Evolutionary conservation across 2,329 filamentous ascomycete species (phyloP).

Genomic region (Epichloe gansuensis): DNA sequence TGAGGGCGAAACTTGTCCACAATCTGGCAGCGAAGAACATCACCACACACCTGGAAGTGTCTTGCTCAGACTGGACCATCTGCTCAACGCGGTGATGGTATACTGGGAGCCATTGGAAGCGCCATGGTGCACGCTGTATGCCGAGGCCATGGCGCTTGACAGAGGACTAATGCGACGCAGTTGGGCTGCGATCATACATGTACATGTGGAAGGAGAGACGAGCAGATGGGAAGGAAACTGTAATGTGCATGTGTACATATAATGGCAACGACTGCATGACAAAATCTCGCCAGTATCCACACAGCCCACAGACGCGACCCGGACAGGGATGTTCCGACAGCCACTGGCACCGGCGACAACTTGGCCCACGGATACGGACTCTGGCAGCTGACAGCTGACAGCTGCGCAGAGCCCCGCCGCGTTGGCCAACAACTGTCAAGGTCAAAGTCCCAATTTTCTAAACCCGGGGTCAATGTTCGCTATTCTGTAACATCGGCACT

Average conservation of each 20-base stretch:
- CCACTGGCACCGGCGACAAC: background rate
- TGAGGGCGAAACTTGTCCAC: background rate
- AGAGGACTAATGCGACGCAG: slow-evolving; percentile 12
- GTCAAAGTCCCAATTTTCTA: too few species aligned
- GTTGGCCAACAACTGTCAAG: background rate
- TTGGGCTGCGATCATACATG: slow-evolving; percentile 15
- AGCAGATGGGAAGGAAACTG: background rate
- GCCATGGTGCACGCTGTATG: slow-evolving; percentile 26
- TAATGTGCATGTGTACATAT: too few species aligned
- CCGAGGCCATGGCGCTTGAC: slow-evolving; percentile 27
- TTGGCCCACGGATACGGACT: background rate
- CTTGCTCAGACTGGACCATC: slow-evolving; percentile 72
- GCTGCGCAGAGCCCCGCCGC: background rate
- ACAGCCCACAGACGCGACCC: background rate
- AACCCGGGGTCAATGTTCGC: background rate
- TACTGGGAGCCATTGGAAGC: slow-evolving; percentile 19
- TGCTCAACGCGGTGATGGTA: slow-evolving; percentile 63
- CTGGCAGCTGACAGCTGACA: background rate
- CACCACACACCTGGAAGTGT: slow-evolving; percentile 50
- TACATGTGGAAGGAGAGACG: slow-evolving; percentile 8
- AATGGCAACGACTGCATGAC: background rate
- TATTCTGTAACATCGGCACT: background rate
- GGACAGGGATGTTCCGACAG: background rate
- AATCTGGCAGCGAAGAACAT: background rate
- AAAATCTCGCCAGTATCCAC: background rate